A percentile compares a stretch with the other conserved stretches of the same genome.
These are phyloP conservation scores for Lagerstroemia speciosa DNA, from an alignment of 345 rosid genomes.

Conservation along the genomic window DNA sequence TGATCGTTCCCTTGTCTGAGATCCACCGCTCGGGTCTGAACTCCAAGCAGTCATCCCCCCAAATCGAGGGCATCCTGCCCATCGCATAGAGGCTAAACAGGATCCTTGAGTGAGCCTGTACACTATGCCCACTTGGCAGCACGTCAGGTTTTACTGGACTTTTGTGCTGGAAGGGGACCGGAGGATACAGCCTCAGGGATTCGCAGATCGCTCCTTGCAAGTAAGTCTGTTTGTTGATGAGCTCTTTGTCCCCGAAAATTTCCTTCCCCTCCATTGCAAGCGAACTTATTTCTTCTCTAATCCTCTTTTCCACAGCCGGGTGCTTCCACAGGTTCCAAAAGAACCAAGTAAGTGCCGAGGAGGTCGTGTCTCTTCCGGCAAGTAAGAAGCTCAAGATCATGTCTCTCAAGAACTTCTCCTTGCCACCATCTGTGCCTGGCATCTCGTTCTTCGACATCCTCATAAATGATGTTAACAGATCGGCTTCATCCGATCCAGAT, in stretches of 20 bases:
- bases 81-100: conserved; percentile 19
- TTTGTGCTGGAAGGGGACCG: conserved; percentile 27
- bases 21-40: conserved; percentile 38
- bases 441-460: background rate
- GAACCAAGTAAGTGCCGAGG: conserved; percentile 31
- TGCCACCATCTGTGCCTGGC: conserved; percentile 10
- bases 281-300: conserved; percentile 35
- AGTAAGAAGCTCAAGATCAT: conserved; percentile 35
- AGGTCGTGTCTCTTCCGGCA: conserved; percentile 44
- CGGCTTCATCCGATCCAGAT: background rate
- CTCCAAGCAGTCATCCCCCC: conserved; percentile 26
- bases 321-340: conserved; percentile 33
- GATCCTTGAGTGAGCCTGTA: conserved; percentile 11
- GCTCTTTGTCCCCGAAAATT: conserved; percentile 3
- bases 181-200: conserved; percentile 27
- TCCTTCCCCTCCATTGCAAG: conserved; percentile 3
- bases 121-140: conserved; percentile 34
- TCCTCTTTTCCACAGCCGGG: conserved; percentile 22
- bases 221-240: conserved; percentile 16
- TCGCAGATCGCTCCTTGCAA: conserved; percentile 31
- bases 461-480: conserved; percentile 32
- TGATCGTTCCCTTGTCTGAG: conserved; percentile 16
- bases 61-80: conserved; percentile 25
- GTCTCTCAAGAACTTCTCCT: conserved; percentile 37
- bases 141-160: conserved; percentile 9